Percentiles rank a stretch among this genome's conserved stretches.
These are phyloP conservation scores for Pinus albicaulis DNA, from an alignment of 75 land plant species.

Conservation along the genomic window DNA sequence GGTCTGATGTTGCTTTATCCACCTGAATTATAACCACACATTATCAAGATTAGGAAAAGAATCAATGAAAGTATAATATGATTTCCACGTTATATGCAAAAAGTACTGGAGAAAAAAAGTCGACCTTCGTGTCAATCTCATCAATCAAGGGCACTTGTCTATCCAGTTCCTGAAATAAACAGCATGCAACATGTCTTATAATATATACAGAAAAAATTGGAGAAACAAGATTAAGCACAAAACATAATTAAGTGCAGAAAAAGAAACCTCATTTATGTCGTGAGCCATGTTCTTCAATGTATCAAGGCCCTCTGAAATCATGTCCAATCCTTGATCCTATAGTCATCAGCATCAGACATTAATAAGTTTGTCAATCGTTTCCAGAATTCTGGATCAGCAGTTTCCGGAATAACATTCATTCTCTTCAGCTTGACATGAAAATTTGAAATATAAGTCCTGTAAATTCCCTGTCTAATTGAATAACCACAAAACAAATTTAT, in stretches of 20 bases:
- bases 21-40: conserved; percentile 41
- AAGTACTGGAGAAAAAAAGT: background rate
- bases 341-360: background rate
- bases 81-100: no score
- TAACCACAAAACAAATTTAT: background rate
- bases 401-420: background rate
- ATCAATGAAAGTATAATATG: no score
- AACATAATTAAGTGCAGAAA: conserved; percentile 10
- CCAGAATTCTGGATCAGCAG: background rate
- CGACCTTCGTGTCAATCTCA: conserved; percentile 88
- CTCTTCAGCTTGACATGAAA: background rate
- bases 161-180: conserved; percentile 71
- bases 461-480: background rate
- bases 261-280: conserved; percentile 78
- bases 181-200: background rate
- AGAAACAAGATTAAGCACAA: background rate
- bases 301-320: conserved; percentile 66
- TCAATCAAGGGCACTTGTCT: conserved; percentile 92
- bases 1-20: conserved; percentile 78
- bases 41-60: background rate
- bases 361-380: conserved; percentile 1
- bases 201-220: background rate
- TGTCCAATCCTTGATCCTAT: conserved; percentile 83
- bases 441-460: no score
- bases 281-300: conserved; percentile 83